A percentile compares a stretch with the other conserved stretches of the same genome.
Conservation (phyloP, 2,329 filamentous ascomycete species). For the Penicillium hordei region DNA sequence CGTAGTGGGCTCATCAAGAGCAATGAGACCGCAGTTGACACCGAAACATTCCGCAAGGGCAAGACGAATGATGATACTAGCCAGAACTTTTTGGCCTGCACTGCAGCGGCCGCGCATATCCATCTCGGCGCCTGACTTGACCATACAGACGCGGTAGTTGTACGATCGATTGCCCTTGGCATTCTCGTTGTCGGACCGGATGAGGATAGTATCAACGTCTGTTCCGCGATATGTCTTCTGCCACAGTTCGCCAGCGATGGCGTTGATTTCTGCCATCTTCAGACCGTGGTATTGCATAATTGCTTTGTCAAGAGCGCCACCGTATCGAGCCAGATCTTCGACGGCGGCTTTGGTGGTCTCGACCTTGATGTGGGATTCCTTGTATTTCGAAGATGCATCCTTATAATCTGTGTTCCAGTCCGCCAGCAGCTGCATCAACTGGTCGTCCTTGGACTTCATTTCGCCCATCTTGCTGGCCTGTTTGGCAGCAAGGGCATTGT, state of each 20-base stretch:
- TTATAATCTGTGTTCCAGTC: constrained; percentile 89
- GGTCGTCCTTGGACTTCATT: constrained; percentile 81
- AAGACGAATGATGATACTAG: constrained; percentile 94
- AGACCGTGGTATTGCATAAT: constrained; percentile 95
- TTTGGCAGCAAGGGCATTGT: constrained; percentile 69
- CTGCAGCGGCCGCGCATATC: constrained; percentile 98
- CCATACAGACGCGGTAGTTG: constrained; percentile 98
- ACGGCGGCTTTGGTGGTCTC: constrained; percentile 90
- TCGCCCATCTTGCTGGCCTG: constrained; percentile 72
- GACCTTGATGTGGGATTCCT: constrained; percentile 83
- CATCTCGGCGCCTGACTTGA: constrained; percentile 96
- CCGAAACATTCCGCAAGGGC: constrained; percentile 96
- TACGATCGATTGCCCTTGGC: constrained; percentile 75
- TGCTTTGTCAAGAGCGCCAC: constrained; percentile 82
- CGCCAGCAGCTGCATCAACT: constrained; percentile 67
- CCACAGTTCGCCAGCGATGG: constrained; percentile 95
- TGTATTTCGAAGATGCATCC: constrained; percentile 75
- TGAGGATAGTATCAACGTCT: constrained; percentile 94
- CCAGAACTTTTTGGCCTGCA: constrained; percentile 93
- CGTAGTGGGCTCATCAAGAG: constrained; percentile 94
- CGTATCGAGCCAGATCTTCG: constrained; percentile 82
- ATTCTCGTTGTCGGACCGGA: constrained; percentile 84
- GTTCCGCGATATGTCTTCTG: constrained; percentile 94
- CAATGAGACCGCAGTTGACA: constrained; percentile 91
- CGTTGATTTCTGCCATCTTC: constrained; percentile 98